Conservation (phyloP, 306 rosid species). For the Medicago ruthenica region DNA sequence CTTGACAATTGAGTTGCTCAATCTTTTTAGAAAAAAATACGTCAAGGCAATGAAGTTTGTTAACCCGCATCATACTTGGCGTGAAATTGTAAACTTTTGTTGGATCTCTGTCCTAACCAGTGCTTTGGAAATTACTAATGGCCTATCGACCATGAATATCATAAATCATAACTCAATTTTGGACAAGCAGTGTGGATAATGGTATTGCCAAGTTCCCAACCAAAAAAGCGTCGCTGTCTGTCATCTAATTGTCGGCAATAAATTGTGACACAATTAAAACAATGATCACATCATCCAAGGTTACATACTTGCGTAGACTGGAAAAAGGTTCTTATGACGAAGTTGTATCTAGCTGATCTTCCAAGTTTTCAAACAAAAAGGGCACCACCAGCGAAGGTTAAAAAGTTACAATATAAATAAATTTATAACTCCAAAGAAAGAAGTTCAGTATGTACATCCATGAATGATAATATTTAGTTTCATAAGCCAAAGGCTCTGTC, state of each 20-base stretch:
- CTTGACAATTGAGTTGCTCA: neutral
- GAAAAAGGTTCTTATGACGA: neutral
- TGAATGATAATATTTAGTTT: slow-evolving; percentile 1
- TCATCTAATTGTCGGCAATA: neutral
- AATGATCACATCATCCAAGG: neutral
- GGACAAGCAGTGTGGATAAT: neutral
- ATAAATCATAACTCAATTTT: neutral
- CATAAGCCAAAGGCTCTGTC: slow-evolving; percentile 21
- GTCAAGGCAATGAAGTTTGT: neutral
- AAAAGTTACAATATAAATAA: neutral
- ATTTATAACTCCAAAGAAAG: neutral
- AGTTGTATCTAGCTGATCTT: neutral
- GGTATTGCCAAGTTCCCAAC: neutral
- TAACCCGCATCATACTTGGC: neutral
- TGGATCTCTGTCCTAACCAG: neutral
- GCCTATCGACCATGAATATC: neutral
- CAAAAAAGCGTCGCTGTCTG: neutral
- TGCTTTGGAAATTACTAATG: neutral
- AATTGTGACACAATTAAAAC: neutral
- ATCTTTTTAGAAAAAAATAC: neutral
- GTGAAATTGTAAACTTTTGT: neutral
- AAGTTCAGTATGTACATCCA: slow-evolving; percentile 14
- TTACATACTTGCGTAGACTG: neutral
- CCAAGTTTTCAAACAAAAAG: slow-evolving; percentile 2
- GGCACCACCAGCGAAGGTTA: neutral